These are phyloP conservation scores for Helianthus annuus DNA, from an alignment of 129 eudicot species.

Conservation along the genomic window DNA sequence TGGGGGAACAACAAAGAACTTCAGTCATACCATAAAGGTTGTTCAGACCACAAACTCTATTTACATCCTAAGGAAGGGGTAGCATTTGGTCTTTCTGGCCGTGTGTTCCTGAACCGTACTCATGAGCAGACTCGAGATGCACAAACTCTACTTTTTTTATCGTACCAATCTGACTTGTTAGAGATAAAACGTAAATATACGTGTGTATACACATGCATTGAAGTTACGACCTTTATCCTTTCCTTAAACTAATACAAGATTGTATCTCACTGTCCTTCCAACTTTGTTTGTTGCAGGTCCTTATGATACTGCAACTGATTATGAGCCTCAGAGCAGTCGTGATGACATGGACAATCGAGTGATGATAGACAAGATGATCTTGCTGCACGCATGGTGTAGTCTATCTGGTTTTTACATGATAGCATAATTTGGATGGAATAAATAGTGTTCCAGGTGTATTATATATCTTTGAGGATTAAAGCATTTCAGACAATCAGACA, in stretches of 20 bases:
- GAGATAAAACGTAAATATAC: no score
- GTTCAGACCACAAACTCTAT: constrained; percentile 1
- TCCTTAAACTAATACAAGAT: no score
- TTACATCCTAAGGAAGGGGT: neutral
- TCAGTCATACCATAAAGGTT: neutral
- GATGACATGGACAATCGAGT: neutral
- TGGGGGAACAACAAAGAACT: neutral
- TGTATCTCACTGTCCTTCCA: neutral
- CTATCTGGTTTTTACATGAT: neutral
- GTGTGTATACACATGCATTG: no score
- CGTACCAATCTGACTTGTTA: neutral
- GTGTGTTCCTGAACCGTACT: neutral
- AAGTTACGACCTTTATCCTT: no score
- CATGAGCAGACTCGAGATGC: constrained; percentile 3
- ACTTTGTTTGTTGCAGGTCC: constrained; percentile 23
- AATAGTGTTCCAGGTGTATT: no score
- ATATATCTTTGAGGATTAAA: no score
- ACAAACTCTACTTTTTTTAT: neutral
- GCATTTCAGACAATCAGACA: no score
- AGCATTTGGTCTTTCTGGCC: constrained; percentile 11
- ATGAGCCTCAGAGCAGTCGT: constrained; percentile 7
- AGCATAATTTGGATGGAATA: no score
- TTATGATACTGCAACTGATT: constrained; percentile 13
- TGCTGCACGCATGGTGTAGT: neutral
- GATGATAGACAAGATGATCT: neutral